Conservation (phyloP, 371 early-diverging fungal species). For the Gilbertella persicaria region DNA sequence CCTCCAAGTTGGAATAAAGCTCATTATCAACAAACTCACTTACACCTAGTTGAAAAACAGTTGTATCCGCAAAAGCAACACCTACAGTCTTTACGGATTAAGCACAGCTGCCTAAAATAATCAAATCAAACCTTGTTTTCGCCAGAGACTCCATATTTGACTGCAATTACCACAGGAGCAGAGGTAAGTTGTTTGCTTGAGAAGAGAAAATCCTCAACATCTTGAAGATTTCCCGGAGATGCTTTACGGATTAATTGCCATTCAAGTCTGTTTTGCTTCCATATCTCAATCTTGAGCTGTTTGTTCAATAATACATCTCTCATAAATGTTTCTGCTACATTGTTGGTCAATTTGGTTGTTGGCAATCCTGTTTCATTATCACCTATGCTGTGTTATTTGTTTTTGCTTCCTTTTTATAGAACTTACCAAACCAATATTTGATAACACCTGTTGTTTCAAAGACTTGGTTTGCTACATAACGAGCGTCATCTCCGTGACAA, state of each 20-base stretch:
- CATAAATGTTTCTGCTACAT: constrained; percentile 75
- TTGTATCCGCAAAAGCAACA: constrained; percentile 87
- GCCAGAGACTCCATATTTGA: constrained; percentile 57
- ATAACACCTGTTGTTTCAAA: constrained; percentile 91
- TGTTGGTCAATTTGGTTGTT: constrained; percentile 76
- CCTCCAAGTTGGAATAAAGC: constrained; percentile 89
- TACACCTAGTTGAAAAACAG: constrained; percentile 75
- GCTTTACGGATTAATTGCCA: constrained; percentile 69
- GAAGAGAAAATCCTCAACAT: constrained; percentile 89
- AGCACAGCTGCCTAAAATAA: neutral
- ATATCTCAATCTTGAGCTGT: constrained; percentile 84
- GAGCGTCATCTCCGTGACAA: constrained; percentile 89
- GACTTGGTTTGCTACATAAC: constrained; percentile 77
- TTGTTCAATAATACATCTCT: constrained; percentile 77
- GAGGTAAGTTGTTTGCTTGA: constrained; percentile 65
- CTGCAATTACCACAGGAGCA: constrained; percentile 83
- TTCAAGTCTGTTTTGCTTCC: constrained; percentile 55
- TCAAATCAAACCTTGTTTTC: constrained; percentile 57
- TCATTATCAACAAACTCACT: constrained; percentile 92
- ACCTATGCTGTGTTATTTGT: constrained; percentile 26
- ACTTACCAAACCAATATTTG: constrained; percentile 81
- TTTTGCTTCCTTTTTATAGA: neutral
- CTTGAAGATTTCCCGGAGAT: constrained; percentile 92
- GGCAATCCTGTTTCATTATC: constrained; percentile 64
- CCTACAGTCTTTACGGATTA: constrained; percentile 66